A percentile compares a stretch with the other conserved stretches of the same genome.
Evolutionary conservation across 2,329 filamentous ascomycete genomes (phyloP).

Genomic region (Fragosphaeria purpurea): DNA sequence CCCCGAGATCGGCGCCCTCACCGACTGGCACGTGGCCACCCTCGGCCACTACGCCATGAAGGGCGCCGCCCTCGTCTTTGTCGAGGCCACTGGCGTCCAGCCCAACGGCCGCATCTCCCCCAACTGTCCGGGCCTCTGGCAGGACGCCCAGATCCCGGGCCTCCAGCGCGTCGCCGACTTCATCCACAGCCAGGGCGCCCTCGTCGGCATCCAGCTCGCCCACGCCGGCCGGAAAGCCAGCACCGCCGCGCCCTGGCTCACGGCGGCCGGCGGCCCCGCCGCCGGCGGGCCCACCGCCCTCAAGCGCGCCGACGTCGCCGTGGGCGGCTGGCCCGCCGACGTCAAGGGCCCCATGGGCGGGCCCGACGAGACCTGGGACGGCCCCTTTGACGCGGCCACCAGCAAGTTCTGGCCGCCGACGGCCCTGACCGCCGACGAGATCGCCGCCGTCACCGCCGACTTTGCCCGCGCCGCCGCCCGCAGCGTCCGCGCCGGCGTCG

Average conservation of each 20-base stretch:
- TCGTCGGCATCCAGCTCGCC: conserved; percentile 59
- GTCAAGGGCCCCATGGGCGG: conserved; percentile 23
- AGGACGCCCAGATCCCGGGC: conserved; percentile 25
- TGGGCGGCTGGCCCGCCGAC: conserved; percentile 34
- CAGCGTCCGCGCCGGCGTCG: conserved; percentile 54
- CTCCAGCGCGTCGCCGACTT: conserved; percentile 28
- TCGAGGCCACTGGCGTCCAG: conserved; percentile 22
- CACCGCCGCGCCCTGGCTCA: conserved; percentile 46
- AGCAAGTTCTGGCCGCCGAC: conserved; percentile 30
- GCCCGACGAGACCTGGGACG: neutral
- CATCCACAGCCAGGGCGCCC: conserved; percentile 43
- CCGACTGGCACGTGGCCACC: conserved; percentile 30
- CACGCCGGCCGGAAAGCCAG: conserved; percentile 56
- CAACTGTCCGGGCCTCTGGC: conserved; percentile 25
- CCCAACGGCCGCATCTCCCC: conserved; percentile 26
- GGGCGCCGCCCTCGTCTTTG: conserved; percentile 8
- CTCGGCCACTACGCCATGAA: conserved; percentile 20
- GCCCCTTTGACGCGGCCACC: neutral
- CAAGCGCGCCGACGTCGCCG: conserved; percentile 19
- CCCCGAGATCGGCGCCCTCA: conserved; percentile 21
- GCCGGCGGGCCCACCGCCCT: no score
- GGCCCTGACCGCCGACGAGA: conserved; percentile 55
- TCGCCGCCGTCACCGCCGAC: conserved; percentile 49
- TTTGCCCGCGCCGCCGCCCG: conserved; percentile 45
- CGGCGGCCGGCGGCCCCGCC: conserved; percentile 19